A percentile compares a stretch with the other conserved stretches of the same genome.
phyloP scores from a whole-genome alignment of 495 filamentous ascomycete genomes.

The Lentithecium fluviatile region DNA sequence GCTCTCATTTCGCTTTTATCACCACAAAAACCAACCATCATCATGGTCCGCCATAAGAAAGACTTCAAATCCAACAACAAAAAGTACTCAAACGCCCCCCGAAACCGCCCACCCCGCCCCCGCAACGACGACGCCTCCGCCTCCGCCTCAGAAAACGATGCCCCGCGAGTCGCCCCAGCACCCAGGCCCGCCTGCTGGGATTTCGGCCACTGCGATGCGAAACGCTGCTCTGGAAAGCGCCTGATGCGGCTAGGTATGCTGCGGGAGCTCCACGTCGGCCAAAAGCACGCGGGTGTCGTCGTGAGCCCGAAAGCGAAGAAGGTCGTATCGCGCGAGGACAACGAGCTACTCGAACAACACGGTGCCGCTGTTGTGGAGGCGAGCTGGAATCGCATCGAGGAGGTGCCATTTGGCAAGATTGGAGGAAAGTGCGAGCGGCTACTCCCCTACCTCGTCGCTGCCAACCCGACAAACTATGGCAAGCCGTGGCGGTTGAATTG shows the following conservation, averaged over 20 bases:
- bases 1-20: not conserved
- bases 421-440: constrained; percentile 93
- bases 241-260: constrained; percentile 89
- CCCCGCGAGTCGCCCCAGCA: constrained; percentile 38
- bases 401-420: constrained; percentile 87
- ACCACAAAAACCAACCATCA: constrained; percentile 2
- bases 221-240: constrained; percentile 92
- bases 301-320: constrained; percentile 93
- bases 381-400: constrained; percentile 88
- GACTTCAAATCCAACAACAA: constrained; percentile 71
- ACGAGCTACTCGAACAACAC: constrained; percentile 74
- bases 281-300: constrained; percentile 85
- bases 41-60: constrained; percentile 93
- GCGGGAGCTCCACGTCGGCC: constrained; percentile 87
- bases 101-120: constrained; percentile 43
- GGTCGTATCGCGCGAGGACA: constrained; percentile 77
- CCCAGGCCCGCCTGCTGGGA: constrained; percentile 98
- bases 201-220: constrained; percentile 93
- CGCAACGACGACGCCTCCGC: not conserved
- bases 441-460: constrained; percentile 92
- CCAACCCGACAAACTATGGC: constrained; percentile 96
- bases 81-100: constrained; percentile 42
- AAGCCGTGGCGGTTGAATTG: constrained; percentile 93
- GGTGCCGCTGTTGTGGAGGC: constrained; percentile 97
- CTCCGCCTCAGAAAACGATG: constrained; percentile 39